Evolutionary conservation across 495 filamentous ascomycete species (phyloP).

Genomic region (Penicillium antarcticum): DNA sequence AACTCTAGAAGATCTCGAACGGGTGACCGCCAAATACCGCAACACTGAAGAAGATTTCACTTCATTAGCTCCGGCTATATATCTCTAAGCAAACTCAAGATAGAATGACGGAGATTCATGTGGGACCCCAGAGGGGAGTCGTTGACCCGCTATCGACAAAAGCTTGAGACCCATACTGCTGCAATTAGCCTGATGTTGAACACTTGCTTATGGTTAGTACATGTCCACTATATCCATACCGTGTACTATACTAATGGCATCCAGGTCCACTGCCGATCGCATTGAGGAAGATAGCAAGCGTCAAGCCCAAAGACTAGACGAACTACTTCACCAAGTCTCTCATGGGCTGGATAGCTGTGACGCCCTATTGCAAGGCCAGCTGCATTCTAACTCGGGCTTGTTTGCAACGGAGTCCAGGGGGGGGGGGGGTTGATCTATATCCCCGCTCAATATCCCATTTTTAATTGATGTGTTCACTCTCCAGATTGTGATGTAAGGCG

Average conservation of each 20-base stretch:
- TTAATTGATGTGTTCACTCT: too few relatives aligned
- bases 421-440: too few relatives aligned
- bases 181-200: not conserved
- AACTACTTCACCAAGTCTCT: not conserved
- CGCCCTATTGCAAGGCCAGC: too few relatives aligned
- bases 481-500: too few relatives aligned
- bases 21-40: not conserved
- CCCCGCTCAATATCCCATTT: too few relatives aligned
- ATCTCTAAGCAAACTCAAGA: too few relatives aligned
- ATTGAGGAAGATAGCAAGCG: not conserved
- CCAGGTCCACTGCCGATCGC: not conserved
- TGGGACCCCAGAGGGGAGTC: slow-evolving; percentile 5
- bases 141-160: slow-evolving; percentile 2
- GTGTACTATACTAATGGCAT: not conserved
- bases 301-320: not conserved
- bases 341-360: too few relatives aligned
- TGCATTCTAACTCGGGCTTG: too few relatives aligned
- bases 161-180: slow-evolving; percentile 5
- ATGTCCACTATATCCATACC: not conserved
- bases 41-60: not conserved
- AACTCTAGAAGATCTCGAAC: slow-evolving; percentile 1
- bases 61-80: too few relatives aligned
- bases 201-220: not conserved
- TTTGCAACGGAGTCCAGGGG: too few relatives aligned
- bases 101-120: slow-evolving; percentile 3